Percentiles rank a stretch among this genome's conserved stretches.
Evolutionary conservation across 2,329 filamentous ascomycete species (phyloP).

Genomic region (Fusarium coicis): DNA sequence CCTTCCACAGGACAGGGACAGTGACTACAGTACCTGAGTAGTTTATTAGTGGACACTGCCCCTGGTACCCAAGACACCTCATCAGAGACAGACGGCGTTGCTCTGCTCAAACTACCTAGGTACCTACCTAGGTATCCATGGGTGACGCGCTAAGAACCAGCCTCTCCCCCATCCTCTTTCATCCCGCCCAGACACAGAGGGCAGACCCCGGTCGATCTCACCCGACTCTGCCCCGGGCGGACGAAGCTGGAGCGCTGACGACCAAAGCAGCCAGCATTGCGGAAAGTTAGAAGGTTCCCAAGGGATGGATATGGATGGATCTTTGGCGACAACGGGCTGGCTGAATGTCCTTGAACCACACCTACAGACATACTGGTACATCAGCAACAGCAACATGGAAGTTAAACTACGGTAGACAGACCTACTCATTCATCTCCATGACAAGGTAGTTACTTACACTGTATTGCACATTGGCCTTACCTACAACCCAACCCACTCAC

Average conservation of each 20-base stretch:
- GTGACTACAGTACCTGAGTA: not conserved
- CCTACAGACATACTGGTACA: not conserved
- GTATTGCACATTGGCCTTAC: not conserved
- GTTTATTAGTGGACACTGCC: not conserved
- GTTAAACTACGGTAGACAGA: not conserved
- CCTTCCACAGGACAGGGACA: not conserved
- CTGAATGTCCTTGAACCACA: not conserved
- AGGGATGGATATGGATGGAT: not conserved
- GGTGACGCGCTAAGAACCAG: not conserved
- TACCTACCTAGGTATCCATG: too few relatives aligned
- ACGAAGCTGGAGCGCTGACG: slow-evolving; percentile 30
- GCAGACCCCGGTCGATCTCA: slow-evolving; percentile 15
- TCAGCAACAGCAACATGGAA: not conserved
- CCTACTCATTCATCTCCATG: not conserved
- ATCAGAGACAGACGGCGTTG: not conserved
- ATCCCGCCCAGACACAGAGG: slow-evolving; percentile 9
- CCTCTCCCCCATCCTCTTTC: not conserved
- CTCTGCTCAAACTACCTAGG: not conserved
- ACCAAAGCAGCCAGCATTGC: slow-evolving; percentile 34
- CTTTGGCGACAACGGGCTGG: not conserved
- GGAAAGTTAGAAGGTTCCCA: slow-evolving; percentile 30
- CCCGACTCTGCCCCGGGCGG: slow-evolving; percentile 14
- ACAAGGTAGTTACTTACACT: not conserved
- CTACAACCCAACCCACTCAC: not conserved
- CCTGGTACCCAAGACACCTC: not conserved